These are phyloP conservation scores for Neocucurbitaria cava DNA, from an alignment of 2,329 filamentous ascomycete genomes.

Conservation along the genomic window DNA sequence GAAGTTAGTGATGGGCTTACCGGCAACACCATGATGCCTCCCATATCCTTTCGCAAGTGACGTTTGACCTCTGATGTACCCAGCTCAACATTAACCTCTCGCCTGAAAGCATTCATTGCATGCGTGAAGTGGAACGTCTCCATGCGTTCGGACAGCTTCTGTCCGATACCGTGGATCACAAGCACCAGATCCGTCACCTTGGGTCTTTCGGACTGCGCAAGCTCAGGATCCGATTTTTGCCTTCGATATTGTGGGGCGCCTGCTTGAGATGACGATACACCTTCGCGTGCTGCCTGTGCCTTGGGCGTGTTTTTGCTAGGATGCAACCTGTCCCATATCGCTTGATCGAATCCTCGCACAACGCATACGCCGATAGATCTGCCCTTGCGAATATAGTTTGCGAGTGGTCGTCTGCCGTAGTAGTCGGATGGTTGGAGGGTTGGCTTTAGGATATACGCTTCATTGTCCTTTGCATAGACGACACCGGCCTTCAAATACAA, in stretches of 20 bases:
- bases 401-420: conserved; percentile 79
- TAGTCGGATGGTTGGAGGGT: conserved; percentile 84
- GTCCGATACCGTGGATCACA: conserved; percentile 93
- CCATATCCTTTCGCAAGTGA: conserved; percentile 77
- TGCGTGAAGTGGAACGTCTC: conserved; percentile 98
- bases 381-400: conserved; percentile 81
- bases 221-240: conserved; percentile 61
- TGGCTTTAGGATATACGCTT: conserved; percentile 86
- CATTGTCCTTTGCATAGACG: conserved; percentile 78
- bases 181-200: conserved; percentile 87
- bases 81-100: conserved; percentile 85
- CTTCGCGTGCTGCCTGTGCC: conserved; percentile 52
- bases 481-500: conserved; percentile 80
- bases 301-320: conserved; percentile 55
- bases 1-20: conserved; percentile 33
- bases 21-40: conserved; percentile 91
- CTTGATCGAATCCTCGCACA: conserved; percentile 85
- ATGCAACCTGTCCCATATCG: conserved; percentile 77
- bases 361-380: conserved; percentile 83
- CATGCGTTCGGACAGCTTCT: conserved; percentile 92
- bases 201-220: conserved; percentile 69
- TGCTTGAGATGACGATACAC: conserved; percentile 54
- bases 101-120: conserved; percentile 87
- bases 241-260: conserved; percentile 50
- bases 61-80: conserved; percentile 75